Evolutionary conservation across 139 green algal genomes (phyloP), one percentile per base, ranked within the genome.

Genomic region (Chlorella sp.): DNA sequence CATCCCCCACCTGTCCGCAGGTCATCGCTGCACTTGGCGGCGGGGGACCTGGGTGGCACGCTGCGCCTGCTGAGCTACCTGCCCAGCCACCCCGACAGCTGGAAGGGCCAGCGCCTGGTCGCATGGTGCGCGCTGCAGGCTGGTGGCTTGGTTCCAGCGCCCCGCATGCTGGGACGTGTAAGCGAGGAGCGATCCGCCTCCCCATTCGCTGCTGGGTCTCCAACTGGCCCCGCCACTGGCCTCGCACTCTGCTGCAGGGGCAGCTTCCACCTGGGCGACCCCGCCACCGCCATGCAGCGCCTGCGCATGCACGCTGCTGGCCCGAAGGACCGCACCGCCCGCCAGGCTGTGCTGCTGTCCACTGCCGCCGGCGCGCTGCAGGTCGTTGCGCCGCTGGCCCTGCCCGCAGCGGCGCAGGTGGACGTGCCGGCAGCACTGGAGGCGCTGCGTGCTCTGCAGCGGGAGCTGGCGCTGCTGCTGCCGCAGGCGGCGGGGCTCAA

Each of bases 401-500:
- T 82, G 51, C 26, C 78, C 46, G 19, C 69, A 51, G 43, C 41
- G 54, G 72, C 44, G 26, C 62, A 56, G 30, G 22, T 85, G 46
- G 86, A 83, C 48, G 81, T 87, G 65, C 20, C 85, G 26, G 79
- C 73, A 6, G 70, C 80, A 11, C 74, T 79, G 19, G 46, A 69
- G 24, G 76, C 84, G 80, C 87, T 94, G 68, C 36, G 54, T 13
- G 72, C 69, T 43, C 84, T 94, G 73, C 91, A 95, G 89, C 73
- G 67, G 58, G 84, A 89, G 69, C 72, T 96, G 44, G 62, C 56
- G n/a, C 56, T 82, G 38, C 65, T 65, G 36, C 73, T 94, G 44
- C 77, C 69, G 38, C 93, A 96, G 64, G 73, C 85, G 26, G 94
- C 90, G 14, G 94, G 94, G 6, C 85, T 97, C 41, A 97, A 97